Conservation (phyloP, 1,284 basidiomycete species). For the Farysia itapuensis region DNA sequence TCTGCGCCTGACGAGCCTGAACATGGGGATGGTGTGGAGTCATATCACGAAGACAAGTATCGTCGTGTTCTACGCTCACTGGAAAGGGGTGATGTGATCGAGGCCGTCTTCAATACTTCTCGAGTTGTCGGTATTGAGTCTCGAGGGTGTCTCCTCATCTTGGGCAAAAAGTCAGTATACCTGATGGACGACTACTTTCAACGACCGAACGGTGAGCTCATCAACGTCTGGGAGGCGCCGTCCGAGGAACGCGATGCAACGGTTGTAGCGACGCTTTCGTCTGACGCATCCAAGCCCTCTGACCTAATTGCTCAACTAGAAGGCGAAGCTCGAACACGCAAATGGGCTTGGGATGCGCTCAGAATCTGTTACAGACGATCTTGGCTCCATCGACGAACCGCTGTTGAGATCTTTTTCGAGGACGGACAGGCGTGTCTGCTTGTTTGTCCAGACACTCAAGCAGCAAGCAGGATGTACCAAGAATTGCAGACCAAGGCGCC, state of each 20-base stretch:
- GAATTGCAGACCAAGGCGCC: constrained; percentile 40
- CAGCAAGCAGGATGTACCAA: constrained; percentile 32
- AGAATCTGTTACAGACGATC: constrained; percentile 29
- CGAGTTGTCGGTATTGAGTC: constrained; percentile 51
- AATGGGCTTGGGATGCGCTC: constrained; percentile 48
- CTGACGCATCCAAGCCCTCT: constrained; percentile 27
- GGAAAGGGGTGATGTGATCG: constrained; percentile 84
- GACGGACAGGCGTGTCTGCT: constrained; percentile 59
- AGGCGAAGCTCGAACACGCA: constrained; percentile 28
- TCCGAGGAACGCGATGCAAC: constrained; percentile 65
- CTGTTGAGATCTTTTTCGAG: constrained; percentile 58
- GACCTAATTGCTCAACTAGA: constrained; percentile 60
- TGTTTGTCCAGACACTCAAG: constrained; percentile 44
- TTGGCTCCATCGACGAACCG: constrained; percentile 52
- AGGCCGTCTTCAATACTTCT: constrained; percentile 68
- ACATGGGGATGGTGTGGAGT: too few relatives aligned
- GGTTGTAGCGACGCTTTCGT: constrained; percentile 73
- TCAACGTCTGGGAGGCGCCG: constrained; percentile 83
- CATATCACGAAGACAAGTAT: constrained; percentile 67
- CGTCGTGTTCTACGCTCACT: constrained; percentile 65
- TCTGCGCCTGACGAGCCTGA: not conserved
- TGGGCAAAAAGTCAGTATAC: constrained; percentile 81
- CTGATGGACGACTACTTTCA: constrained; percentile 91
- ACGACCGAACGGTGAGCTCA: constrained; percentile 80
- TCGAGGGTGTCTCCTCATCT: constrained; percentile 81